Base-by-base conservation (phyloP, 1,284 basidiomycete species). In the Trametes sp. region DNA sequence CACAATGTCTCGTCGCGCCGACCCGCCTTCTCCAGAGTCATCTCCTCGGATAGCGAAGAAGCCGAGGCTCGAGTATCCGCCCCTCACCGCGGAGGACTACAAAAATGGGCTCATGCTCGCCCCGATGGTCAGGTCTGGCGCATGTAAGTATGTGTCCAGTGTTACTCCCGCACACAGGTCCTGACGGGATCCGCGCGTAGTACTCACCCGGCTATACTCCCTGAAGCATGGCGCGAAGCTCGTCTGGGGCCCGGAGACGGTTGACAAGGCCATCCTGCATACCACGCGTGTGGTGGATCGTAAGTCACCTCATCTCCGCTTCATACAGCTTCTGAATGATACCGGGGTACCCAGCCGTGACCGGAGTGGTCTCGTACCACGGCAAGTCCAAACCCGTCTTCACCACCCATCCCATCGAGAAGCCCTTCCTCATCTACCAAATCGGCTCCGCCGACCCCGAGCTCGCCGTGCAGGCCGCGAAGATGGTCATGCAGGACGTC, bases 231-330 rank as follows among this genome's bases (percentile, higher is more conserved):
- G 97, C 2, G 97, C 97, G 2, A 89, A 90, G 16, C 83, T 99
- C 5, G 97, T 99, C 0, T 99, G 98, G 98, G 91, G 94, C 11
- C 98, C 97, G 0, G 98, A 99, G 75, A 92, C 95, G 49, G 92
- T 99, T 7, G 98, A 99, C 78, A 95, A 93, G 76, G 98, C 98
- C 14, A 96, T 99, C 61, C 83, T 99, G 49, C 94, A 96, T 59
- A 81, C 93, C 0, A 85, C 89, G 67, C 84, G 97, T 58, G 85
- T 82, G 24, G 94, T 98, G 14, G 89, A 98, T 81, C 87, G 95
- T 94, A 72, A 74, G 92, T 83, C 28, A 6, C 46, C 11, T 33
- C 36, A 49, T n/a, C n/a, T n/a, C n/a, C 33, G 19, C 52, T 19
- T 63, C 49, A 50, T 54, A 56, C 38, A 48, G 36, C 33, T 38